A percentile compares a stretch with the other conserved stretches of the same genome.
Conservation (phyloP, 2,329 filamentous ascomycete species). For the Elsinoe australis region DNA sequence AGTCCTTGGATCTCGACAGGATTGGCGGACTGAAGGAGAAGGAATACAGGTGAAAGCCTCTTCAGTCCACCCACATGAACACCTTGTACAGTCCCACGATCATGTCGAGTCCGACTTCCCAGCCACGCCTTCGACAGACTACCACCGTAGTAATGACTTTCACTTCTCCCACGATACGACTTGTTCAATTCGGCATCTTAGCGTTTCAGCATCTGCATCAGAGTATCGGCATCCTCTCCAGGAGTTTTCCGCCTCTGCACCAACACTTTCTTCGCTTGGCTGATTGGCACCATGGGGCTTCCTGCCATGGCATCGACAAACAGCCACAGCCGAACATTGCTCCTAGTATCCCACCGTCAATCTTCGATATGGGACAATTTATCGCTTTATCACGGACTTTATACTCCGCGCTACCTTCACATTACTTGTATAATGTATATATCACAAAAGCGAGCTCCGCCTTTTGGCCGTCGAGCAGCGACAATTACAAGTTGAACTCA, state of each 20-base stretch:
- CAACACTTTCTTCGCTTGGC: background rate
- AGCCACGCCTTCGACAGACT: background rate
- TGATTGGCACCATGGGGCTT: background rate
- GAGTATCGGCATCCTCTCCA: background rate
- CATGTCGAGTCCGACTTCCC: background rate
- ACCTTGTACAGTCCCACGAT: background rate
- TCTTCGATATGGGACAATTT: background rate
- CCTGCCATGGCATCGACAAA: background rate
- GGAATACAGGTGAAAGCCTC: conserved; percentile 35
- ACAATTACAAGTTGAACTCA: background rate
- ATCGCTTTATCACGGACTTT: background rate
- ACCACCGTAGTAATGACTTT: conserved; percentile 10
- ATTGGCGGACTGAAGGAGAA: conserved; percentile 95
- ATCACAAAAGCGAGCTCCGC: conserved; percentile 5
- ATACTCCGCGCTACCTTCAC: background rate
- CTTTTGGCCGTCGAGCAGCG: conserved; percentile 10
- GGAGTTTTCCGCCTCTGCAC: background rate
- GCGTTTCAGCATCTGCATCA: conserved; percentile 11
- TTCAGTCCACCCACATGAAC: background rate
- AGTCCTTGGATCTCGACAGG: conserved; percentile 87
- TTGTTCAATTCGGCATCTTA: conserved; percentile 10
- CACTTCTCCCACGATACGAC: conserved; percentile 8
- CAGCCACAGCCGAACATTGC: conserved; percentile 4
- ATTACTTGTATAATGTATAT: conserved; percentile 16
- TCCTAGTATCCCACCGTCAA: background rate